These are phyloP conservation scores for Candida pseudofarinosa DNA, from an alignment of 805 yeast species.

Conservation along the genomic window DNA sequence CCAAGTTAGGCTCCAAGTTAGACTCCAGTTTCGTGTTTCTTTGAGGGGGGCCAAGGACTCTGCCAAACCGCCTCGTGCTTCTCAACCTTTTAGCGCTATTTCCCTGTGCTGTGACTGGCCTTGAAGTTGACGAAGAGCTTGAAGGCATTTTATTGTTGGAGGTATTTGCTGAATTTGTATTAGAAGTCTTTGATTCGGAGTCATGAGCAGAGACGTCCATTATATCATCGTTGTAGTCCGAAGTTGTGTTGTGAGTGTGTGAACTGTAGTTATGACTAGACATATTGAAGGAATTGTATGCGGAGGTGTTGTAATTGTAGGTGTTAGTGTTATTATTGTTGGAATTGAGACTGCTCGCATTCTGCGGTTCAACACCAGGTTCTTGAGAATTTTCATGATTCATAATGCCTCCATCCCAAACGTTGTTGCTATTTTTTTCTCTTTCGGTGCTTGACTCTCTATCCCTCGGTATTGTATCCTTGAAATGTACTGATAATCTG, in stretches of 20 bases:
- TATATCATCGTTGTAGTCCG: constrained; percentile 9
- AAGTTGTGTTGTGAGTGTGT: constrained; percentile 10
- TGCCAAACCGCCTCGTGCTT: constrained; percentile 35
- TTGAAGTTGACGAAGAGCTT: constrained; percentile 3
- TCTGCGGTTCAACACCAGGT: neutral
- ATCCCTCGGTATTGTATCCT: constrained; percentile 8
- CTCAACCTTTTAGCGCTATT: constrained; percentile 25
- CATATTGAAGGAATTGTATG: constrained; percentile 11
- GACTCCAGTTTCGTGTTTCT: constrained; percentile 29
- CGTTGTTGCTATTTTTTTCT: neutral
- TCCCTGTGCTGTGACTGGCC: constrained; percentile 4
- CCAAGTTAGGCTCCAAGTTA: too few relatives aligned
- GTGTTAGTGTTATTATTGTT: constrained; percentile 1
- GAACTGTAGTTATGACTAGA: constrained; percentile 8
- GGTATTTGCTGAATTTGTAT: constrained; percentile 12
- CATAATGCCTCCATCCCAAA: neutral
- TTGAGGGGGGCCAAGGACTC: constrained; percentile 48
- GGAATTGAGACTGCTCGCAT: constrained; percentile 1
- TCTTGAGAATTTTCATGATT: neutral
- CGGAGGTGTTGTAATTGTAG: constrained; percentile 3
- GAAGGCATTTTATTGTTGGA: constrained; percentile 2
- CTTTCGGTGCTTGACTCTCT: neutral
- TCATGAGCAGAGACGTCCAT: constrained; percentile 12
- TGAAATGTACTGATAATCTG: constrained; percentile 33
- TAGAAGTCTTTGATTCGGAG: constrained; percentile 7